Percentiles rank a stretch among this genome's conserved stretches.
phyloP scores from a whole-genome alignment of 768 basidiomycete species.

The Leucosporidium creatinivorum region DNA sequence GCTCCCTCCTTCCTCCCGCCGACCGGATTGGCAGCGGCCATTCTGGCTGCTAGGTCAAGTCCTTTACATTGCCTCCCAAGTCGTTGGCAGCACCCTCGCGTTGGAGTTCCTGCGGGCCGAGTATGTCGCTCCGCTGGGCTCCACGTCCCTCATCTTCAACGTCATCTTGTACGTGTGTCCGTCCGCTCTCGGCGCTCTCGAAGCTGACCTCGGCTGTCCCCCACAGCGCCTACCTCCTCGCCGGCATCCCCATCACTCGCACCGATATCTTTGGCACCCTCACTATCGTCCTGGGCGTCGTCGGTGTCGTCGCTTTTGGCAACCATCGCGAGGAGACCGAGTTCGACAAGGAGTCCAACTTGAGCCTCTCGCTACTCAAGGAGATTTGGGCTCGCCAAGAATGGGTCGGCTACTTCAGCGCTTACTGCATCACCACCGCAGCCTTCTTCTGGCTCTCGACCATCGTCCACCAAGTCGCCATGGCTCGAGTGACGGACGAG shows the following conservation, averaged over 20 bases:
- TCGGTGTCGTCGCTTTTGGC: slow-evolving; percentile 50
- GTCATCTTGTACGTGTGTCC: slow-evolving; percentile 55
- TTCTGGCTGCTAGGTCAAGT: slow-evolving; percentile 64
- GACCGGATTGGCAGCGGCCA: slow-evolving; percentile 71
- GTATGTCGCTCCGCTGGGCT: slow-evolving; percentile 93
- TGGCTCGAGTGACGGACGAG: slow-evolving; percentile 40
- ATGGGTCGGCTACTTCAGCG: slow-evolving; percentile 86
- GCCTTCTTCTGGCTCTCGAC: slow-evolving; percentile 34
- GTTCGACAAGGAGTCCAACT: slow-evolving; percentile 63
- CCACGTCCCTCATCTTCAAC: slow-evolving; percentile 89
- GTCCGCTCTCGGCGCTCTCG: no score
- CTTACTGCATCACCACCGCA: slow-evolving; percentile 63
- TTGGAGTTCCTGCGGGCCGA: slow-evolving; percentile 85
- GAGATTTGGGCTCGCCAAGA: slow-evolving; percentile 74
- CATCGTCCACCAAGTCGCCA: slow-evolving; percentile 44
- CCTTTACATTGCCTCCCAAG: slow-evolving; percentile 83
- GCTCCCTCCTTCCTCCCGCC: slow-evolving; percentile 67
- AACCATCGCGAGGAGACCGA: slow-evolving; percentile 61
- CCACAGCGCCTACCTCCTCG: slow-evolving; percentile 65
- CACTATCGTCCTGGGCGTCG: slow-evolving; percentile 71
- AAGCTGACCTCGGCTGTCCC: background rate
- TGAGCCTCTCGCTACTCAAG: slow-evolving; percentile 62
- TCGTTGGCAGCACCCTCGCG: slow-evolving; percentile 79
- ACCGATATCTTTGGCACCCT: slow-evolving; percentile 84
- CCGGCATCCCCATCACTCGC: slow-evolving; percentile 73